Base-by-base conservation (phyloP, 2,329 filamentous ascomycete species). In the Reticulascus tulasneorum region DNA sequence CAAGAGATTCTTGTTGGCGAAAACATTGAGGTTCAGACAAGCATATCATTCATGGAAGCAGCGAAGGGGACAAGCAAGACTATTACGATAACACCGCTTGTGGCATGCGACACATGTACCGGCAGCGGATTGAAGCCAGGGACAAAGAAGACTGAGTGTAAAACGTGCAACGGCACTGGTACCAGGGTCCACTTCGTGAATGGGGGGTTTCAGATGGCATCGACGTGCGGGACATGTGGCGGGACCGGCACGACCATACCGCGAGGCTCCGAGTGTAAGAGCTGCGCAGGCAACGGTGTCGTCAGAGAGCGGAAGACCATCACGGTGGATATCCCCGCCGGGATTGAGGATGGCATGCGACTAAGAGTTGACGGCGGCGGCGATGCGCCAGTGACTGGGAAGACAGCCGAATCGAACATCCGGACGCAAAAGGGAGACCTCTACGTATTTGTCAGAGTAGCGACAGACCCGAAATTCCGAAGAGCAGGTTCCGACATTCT, bases 261-360 rank as follows among this genome's bases (percentile, higher is more conserved):
- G 3, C 79, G 76, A 49, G 88, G 88, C 28, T 83, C 80, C 9
- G 86, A 94, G 54, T 98, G 93, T 63, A 70, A 73, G 39, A 75
- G 79, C 1, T 98, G 93, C 59, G 67, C 72, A 41, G 93, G 93
- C 23, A 80, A 88, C 36, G 93, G 93, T 29, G 90, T 94, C 12
- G 77, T 88, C 23, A 76, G 88, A 49, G 87, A 95, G 53, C 75
- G 81, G 44, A 88, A 86, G 66, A 87, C 85, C 0, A 81, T 98
- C 32, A 84, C 77, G 19, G 77, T 98, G 27, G 90, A 97, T 51
- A 96, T 98, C 29, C 93, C 93, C 2, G 89, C 86, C 16, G 93
- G 93, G 46, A 89, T 98, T 21, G 93, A 97, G 58, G 91, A 98
- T 58, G 90, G 91, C 37, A 97, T 97, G 91, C 79, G 88, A 38